Conservation (phyloP, 495 filamentous ascomycete genomes). For the Aspergillus olivimuriae region DNA sequence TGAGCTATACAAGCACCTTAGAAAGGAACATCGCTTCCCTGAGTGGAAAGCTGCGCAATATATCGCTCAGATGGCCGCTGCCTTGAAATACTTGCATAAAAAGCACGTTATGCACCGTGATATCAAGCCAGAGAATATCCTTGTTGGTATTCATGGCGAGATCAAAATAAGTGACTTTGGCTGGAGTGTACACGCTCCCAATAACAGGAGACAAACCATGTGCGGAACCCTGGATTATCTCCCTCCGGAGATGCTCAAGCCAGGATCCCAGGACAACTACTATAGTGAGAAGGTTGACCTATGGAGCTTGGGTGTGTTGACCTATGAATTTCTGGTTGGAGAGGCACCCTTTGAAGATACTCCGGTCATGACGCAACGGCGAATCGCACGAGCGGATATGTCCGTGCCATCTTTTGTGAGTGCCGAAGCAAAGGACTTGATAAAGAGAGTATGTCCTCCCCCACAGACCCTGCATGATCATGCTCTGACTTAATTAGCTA, state of each 20-base stretch:
- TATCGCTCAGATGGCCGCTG: constrained; percentile 97
- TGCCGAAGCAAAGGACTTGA: constrained; percentile 84
- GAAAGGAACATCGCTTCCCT: constrained; percentile 79
- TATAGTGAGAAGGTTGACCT: constrained; percentile 95
- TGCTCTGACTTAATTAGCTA: constrained; percentile 48
- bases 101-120: constrained; percentile 99
- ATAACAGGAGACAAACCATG: constrained; percentile 89
- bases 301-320: constrained; percentile 92
- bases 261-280: constrained; percentile 69
- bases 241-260: constrained; percentile 93
- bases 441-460: constrained; percentile 64
- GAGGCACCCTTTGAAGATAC: constrained; percentile 97
- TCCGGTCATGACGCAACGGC: constrained; percentile 86
- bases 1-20: constrained; percentile 94
- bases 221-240: constrained; percentile 97
- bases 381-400: constrained; percentile 89
- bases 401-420: constrained; percentile 84
- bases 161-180: constrained; percentile 99
- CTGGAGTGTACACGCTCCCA: constrained; percentile 97
- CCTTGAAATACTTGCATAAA: constrained; percentile 85
- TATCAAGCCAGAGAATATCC: constrained; percentile 98
- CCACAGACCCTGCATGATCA: background rate
- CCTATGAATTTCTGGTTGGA: constrained; percentile 93
- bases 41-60: constrained; percentile 97
- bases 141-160: constrained; percentile 94